Base-by-base conservation (phyloP, 169 alveolate species). In the Blepharisma undulans region DNA sequence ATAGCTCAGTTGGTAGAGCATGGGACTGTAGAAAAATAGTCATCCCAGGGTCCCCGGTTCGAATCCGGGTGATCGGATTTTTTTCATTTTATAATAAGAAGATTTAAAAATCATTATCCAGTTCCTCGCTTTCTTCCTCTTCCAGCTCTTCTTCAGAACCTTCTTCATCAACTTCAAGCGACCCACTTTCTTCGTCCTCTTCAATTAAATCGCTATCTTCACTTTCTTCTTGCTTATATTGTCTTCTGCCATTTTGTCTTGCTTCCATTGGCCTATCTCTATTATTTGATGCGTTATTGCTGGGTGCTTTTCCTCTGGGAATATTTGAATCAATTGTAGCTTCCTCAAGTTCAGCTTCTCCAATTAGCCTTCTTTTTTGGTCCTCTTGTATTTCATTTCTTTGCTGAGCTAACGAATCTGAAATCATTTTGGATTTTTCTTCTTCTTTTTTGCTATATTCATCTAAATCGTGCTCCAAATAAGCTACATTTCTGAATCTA, bases 401-500 rank as follows among this genome's bases (percentile, higher is more conserved):
- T 36, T 29, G 72, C 22, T 79, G 71, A n/a, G 81, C 22, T 22
- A 80, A 30, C 4, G 61, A n/a, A 21, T 90, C 72, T 66, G 25
- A 2, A 16, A 59, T 33, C 74, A 93, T 91, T 80, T 89, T 79
- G 22, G 77, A 76, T 30, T 87, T 72, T 66, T 89, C 87, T 59
- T 93, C 94, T 84, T 95, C 98, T 32, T 86, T 92, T 92, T 90
- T 61, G 87, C 96, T 94, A 90, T 90, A 93, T 34, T 87, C 80
- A 32, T 96, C 98, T 25, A 97, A 90, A 76, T 96, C 95, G 84
- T 95, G 90, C 90, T 97, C 98, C 36, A 97, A 92, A 88, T 95
- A 97, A 61, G 95, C 97, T 12, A 95, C 93, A 90, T 97, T 97
- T 80, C 97, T 94, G 89, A 95, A 96, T 81, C 95, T 95, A 90